A percentile compares a stretch with the other conserved stretches of the same genome.
Evolutionary conservation across 345 rosid genomes (phyloP).

Genomic region (Xanthoceras sorbifolium): DNA sequence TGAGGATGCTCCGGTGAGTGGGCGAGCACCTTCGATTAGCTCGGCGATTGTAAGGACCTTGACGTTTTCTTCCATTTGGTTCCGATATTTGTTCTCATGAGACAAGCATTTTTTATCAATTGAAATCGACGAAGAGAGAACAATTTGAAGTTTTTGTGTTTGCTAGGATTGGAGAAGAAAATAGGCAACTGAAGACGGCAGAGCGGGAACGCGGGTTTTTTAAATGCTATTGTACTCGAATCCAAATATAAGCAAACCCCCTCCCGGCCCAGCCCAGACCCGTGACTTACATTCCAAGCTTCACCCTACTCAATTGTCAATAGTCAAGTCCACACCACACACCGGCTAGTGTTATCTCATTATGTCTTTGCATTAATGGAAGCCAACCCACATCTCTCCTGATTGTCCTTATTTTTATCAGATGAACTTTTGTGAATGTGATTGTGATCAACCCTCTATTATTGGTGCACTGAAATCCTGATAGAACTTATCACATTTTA

Average conservation of each 20-base stretch:
- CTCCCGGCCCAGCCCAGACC: background rate
- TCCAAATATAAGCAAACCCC: background rate
- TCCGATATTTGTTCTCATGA: background rate
- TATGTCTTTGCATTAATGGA: background rate
- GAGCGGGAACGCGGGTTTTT: slow-evolving; percentile 1
- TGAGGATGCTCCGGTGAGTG: slow-evolving; percentile 60
- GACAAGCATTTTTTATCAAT: background rate
- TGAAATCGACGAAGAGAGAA: background rate
- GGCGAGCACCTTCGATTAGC: slow-evolving; percentile 41
- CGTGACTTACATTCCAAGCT: background rate
- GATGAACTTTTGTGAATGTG: too few species aligned
- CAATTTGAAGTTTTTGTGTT: background rate
- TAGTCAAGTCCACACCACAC: background rate
- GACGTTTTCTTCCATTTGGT: slow-evolving; percentile 42
- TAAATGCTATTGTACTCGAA: background rate
- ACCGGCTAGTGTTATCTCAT: too few species aligned
- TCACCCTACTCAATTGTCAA: background rate
- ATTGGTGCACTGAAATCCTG: background rate
- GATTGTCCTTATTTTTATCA: too few species aligned
- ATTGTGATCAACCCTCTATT: too few species aligned
- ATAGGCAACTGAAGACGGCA: background rate
- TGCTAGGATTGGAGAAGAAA: too few species aligned
- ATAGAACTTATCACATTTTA: background rate
- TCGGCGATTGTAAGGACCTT: slow-evolving; percentile 48
- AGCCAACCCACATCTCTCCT: background rate